These are phyloP conservation scores for Pseudocercospora eumusae DNA, from an alignment of 2,329 filamentous ascomycete genomes.

Conservation along the genomic window DNA sequence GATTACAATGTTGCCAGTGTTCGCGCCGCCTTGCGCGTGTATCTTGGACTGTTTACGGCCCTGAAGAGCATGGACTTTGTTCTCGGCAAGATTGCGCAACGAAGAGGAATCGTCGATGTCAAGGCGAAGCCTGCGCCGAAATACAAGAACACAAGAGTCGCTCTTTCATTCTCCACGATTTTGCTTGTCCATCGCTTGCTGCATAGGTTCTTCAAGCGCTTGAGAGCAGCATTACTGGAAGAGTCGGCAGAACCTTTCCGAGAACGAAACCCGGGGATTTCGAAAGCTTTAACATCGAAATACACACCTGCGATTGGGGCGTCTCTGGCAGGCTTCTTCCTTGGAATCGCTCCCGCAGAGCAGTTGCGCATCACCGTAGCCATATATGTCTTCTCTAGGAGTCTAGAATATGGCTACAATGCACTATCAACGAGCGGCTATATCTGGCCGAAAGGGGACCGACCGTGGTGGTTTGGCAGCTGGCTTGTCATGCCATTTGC, in stretches of 20 bases:
- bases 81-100: slow-evolving; percentile 41
- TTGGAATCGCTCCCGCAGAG: slow-evolving; percentile 72
- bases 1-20: slow-evolving; percentile 53
- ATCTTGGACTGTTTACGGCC: slow-evolving; percentile 45
- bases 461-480: slow-evolving; percentile 65
- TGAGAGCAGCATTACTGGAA: slow-evolving; percentile 77
- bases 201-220: slow-evolving; percentile 81
- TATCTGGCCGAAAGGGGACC: slow-evolving; percentile 51
- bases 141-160: slow-evolving; percentile 69
- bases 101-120: slow-evolving; percentile 26
- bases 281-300: slow-evolving; percentile 73
- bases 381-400: slow-evolving; percentile 78
- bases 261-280: slow-evolving; percentile 74
- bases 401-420: slow-evolving; percentile 86
- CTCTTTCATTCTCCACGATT: slow-evolving; percentile 79
- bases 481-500: slow-evolving; percentile 55
- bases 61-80: slow-evolving; percentile 52
- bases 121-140: slow-evolving; percentile 21
- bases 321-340: slow-evolving; percentile 77
- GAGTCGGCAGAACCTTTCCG: slow-evolving; percentile 76
- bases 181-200: slow-evolving; percentile 86
- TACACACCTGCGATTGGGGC: slow-evolving; percentile 90
- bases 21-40: slow-evolving; percentile 50
- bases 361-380: slow-evolving; percentile 76
- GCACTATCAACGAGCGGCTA: slow-evolving; percentile 69